Base-by-base conservation (phyloP, 768 basidiomycete species). In the Kwoniella sp. region DNA sequence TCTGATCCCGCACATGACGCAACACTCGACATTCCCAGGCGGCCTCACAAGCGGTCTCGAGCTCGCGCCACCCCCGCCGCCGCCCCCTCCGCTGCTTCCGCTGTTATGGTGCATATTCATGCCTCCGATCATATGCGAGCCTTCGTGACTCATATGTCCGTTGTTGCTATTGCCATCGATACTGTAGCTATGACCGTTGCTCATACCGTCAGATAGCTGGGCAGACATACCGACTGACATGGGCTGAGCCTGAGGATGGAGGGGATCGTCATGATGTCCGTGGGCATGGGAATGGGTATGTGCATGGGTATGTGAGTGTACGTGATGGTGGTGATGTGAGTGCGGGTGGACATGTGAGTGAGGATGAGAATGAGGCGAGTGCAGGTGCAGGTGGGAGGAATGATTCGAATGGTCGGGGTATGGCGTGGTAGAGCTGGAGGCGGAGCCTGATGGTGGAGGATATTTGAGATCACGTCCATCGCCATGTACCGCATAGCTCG, bases 21-120 rank as follows among this genome's bases (percentile, higher is more conserved):
- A 80, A 29, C 74, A 66, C 23, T 73, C 73, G 20, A 76, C 68
- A 26, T 74, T 67, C 8, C 73, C 76, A 2, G 79, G 79, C 3
- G 79, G 79, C 8, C 70, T 51, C 4, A 80, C 73, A n/a, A 78
- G 63, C n/a, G 74, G 73, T 56, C 75, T 38, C 17, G 61, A 55
- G 41, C 59, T 45, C 15, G 61, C 25, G 13, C 29, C 47, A 12
- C 64, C 28, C 7, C 56, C 65, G 15, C 60, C 68, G 1, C 58
- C 58, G 8, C 38, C 59, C 17, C 66, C 64, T 13, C 57, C 60
- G 47, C 56, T 68, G 4, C 55, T 61, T 50, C 61, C 55, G 31
- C 55, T 37, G 25, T 23, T 23, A 20, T 15, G 30, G 25, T 55
- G 25, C 58, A 23, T 22, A 25, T 23, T 28, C 58, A 28, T 26